Percentiles rank a stretch among this genome's conserved stretches.
Evolutionary conservation across 441 rosid species (phyloP).

Genomic region (Manihot esculenta): DNA sequence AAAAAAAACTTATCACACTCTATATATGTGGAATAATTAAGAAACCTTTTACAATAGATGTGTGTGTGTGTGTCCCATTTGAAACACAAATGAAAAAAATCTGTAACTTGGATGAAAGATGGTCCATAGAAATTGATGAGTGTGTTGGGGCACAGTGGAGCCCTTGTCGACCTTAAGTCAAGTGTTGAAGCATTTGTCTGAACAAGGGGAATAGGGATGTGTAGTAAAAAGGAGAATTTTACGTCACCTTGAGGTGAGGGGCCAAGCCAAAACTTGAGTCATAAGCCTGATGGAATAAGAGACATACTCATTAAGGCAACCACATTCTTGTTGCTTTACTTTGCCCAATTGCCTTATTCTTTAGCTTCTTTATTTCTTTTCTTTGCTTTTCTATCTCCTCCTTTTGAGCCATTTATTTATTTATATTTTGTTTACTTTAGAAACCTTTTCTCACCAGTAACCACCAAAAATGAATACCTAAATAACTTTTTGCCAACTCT

Average conservation of each 20-base stretch:
- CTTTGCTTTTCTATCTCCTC: slow-evolving; percentile 5
- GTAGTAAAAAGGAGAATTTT: neutral
- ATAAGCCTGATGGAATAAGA: slow-evolving; percentile 30
- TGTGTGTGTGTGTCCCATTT: neutral
- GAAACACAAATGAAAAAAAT: neutral
- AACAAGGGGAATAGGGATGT: neutral
- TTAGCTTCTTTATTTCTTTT: slow-evolving; percentile 11
- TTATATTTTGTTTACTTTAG: slow-evolving; percentile 23
- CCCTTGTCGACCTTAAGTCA: neutral
- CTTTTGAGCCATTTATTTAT: slow-evolving; percentile 14
- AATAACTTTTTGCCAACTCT: slow-evolving; percentile 25
- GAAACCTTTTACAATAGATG: slow-evolving; percentile 1
- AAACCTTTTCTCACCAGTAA: slow-evolving; percentile 31
- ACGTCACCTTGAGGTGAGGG: too few relatives aligned
- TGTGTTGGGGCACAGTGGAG: neutral
- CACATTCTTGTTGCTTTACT: slow-evolving; percentile 27
- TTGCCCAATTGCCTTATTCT: slow-evolving; percentile 15
- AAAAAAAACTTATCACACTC: neutral
- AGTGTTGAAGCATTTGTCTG: slow-evolving; percentile 1
- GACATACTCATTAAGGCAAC: slow-evolving; percentile 41
- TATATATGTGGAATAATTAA: neutral
- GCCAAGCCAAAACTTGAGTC: slow-evolving; percentile 26
- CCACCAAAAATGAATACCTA: slow-evolving; percentile 27
- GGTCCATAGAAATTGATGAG: neutral
- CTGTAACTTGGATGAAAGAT: neutral